Conservation (phyloP, 1,284 basidiomycete species). For the Athelia sp. region DNA sequence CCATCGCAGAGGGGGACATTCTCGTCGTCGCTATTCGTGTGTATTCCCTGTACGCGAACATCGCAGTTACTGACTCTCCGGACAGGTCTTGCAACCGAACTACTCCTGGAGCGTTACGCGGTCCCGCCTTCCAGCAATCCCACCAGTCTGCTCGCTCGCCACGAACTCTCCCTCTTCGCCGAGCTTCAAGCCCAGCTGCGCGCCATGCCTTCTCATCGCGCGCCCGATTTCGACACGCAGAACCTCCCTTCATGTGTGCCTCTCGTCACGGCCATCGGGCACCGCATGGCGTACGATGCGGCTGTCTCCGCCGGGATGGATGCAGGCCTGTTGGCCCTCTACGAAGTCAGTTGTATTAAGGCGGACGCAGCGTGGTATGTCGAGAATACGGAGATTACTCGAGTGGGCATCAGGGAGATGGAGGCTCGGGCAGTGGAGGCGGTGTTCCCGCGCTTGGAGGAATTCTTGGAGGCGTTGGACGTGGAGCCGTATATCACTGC, state of each 20-base stretch:
- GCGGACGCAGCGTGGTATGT: neutral
- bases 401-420: neutral
- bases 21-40: neutral
- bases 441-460: neutral
- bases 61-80: neutral
- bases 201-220: neutral
- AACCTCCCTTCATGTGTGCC: conserved; percentile 7
- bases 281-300: conserved; percentile 9
- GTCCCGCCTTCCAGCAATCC: neutral
- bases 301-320: conserved; percentile 2
- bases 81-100: neutral
- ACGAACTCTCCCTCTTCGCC: neutral
- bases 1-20: neutral
- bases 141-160: neutral
- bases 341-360: neutral
- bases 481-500: neutral
- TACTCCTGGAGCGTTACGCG: neutral
- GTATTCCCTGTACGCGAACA: neutral
- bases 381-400: neutral
- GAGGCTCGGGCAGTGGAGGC: neutral
- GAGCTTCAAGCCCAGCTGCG: neutral
- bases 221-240: conserved; percentile 2
- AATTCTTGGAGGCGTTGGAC: neutral
- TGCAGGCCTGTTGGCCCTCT: conserved; percentile 3
- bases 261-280: conserved; percentile 7